A percentile compares a stretch with the other conserved stretches of the same genome.
phyloP scores from a whole-genome alignment of 2,329 filamentous ascomycete genomes.

The Colletotrichum caudatum region DNA sequence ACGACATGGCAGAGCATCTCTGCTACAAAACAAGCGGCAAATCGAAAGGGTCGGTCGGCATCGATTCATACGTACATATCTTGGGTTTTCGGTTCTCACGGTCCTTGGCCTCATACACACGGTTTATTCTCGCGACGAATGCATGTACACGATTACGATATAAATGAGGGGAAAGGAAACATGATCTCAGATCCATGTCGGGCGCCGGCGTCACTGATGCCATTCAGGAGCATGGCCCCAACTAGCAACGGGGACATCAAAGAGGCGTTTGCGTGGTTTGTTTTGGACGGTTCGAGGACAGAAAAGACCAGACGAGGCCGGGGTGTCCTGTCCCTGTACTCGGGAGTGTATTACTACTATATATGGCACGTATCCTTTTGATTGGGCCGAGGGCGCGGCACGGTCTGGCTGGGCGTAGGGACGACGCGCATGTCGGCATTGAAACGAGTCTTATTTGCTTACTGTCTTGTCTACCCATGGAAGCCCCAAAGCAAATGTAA shows the following conservation, averaged over 20 bases:
- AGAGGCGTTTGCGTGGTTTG: not conserved
- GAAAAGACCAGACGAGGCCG: constrained; percentile 22
- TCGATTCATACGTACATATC: constrained; percentile 34
- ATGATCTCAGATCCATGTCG: constrained; percentile 11
- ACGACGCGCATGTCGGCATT: constrained; percentile 14
- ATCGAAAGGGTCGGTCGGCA: not conserved
- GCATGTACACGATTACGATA: constrained; percentile 40
- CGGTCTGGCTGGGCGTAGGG: constrained; percentile 16
- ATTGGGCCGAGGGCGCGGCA: constrained; percentile 23
- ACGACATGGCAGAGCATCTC: not conserved
- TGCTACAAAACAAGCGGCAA: not conserved
- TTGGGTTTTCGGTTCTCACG: constrained; percentile 28
- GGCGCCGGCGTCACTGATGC: constrained; percentile 31
- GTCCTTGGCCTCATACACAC: constrained; percentile 24
- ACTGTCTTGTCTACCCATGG: constrained; percentile 2
- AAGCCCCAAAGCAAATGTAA: constrained; percentile 25
- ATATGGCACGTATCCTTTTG: constrained; percentile 23
- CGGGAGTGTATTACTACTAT: constrained; percentile 24
- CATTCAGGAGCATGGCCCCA: constrained; percentile 23
- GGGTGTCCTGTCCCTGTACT: constrained; percentile 9
- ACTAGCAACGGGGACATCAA: not conserved
- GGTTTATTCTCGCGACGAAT: constrained; percentile 38
- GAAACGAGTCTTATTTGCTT: constrained; percentile 22
- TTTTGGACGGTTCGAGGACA: constrained; percentile 23
- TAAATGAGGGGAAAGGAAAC: constrained; percentile 25